A percentile compares a stretch with the other conserved stretches of the same genome.
Conservation (phyloP, 78 protist genomes). For the Dictyostelium intermedium region DNA sequence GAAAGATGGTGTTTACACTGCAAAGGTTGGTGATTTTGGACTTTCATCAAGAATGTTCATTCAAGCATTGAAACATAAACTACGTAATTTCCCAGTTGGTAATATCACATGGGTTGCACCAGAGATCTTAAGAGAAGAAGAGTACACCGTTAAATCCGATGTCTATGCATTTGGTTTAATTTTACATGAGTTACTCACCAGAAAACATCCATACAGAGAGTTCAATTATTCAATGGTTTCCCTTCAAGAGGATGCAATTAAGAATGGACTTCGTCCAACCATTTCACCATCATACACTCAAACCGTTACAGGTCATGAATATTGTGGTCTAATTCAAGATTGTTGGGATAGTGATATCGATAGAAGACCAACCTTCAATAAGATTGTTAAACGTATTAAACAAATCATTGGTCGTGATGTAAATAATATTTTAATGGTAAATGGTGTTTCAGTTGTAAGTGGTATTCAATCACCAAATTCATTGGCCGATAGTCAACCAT, state of each 20-base stretch:
- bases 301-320: conserved; percentile 51
- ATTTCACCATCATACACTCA: conserved; percentile 3
- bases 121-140: conserved; percentile 71
- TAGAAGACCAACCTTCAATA: conserved; percentile 65
- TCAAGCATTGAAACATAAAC: conserved; percentile 53
- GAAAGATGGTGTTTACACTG: conserved; percentile 31
- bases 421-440: not conserved
- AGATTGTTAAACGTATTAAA: conserved; percentile 44
- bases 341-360: conserved; percentile 78
- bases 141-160: conserved; percentile 73
- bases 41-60: conserved; percentile 55
- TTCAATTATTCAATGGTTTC: conserved; percentile 59
- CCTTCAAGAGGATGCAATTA: conserved; percentile 43
- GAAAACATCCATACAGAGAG: conserved; percentile 73
- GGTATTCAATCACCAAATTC: conserved; percentile 1
- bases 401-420: conserved; percentile 43
- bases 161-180: conserved; percentile 83
- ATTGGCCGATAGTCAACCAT: not conserved
- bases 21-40: conserved; percentile 82
- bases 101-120: conserved; percentile 84
- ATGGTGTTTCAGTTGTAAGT: not conserved
- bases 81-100: conserved; percentile 74
- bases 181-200: conserved; percentile 65
- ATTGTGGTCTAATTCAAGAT: conserved; percentile 42
- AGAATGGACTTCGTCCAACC: conserved; percentile 64